Evolutionary conservation across 371 early-diverging fungal species (phyloP), one percentile per base, ranked within the genome.

Genomic region (Batrachochytrium dendrobatidis): DNA sequence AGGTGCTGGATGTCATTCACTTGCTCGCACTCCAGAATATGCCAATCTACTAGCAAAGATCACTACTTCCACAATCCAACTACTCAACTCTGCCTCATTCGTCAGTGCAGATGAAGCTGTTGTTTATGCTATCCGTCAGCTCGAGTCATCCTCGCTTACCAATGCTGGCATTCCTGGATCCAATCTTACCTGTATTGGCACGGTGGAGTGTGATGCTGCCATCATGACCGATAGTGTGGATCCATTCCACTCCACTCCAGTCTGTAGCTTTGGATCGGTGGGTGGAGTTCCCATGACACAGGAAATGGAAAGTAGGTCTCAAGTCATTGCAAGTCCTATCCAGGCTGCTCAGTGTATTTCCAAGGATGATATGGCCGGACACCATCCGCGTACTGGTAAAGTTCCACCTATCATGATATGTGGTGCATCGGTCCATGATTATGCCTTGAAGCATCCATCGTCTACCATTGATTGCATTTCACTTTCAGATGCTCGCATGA

Each of bases 201-300:
- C 70, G 0, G 89, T 92, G 3, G 90, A 92, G 67, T 91, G 91
- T 61, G 94, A 94, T 66, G 94, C 94, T 15, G 70, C 86, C 32
- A 65, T 90, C n/a, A 91, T 91, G 92, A 70, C 82, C 58, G 83
- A 82, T 0, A 17, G 1, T 15, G 15, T n/a, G 28, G 7, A 4
- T 4, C 52, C 2, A 3, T 28, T 18, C 18, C 15, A 51, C 17
- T 48, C 24, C 15, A 35, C 15, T 56, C 20, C 10, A 48, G n/a
- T 69, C 0, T 76, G 82, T 1, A 70, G 73, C 4, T 91, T 87
- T 77, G 91, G 89, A 0, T 86, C 85, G 2, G 87, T 93, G 0
- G 91, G 87, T 0, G 88, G 89, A 12, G 80, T 83, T 66, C 88
- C 83, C 2, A 64, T 90, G 29, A 69, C 70, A 50, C 86, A 88